Conservation (phyloP, 2,329 filamentous ascomycete genomes). For the Pseudogymnoascus sp. region DNA sequence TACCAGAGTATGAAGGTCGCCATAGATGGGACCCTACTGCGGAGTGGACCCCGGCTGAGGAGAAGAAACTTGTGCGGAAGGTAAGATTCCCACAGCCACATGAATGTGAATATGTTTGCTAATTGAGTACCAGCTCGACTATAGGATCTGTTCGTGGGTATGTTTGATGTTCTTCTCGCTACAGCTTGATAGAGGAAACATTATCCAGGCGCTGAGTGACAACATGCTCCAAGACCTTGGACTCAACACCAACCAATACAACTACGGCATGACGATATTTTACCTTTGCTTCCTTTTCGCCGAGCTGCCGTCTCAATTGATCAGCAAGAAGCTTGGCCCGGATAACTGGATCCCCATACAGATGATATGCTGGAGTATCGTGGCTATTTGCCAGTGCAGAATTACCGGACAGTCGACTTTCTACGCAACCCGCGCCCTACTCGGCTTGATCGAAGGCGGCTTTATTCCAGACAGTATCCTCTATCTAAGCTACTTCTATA, state of each 20-base stretch:
- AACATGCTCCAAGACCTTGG: slow-evolving; percentile 47
- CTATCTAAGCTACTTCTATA: slow-evolving; percentile 66
- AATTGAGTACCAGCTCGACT: neutral
- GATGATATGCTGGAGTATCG: slow-evolving; percentile 42
- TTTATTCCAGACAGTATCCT: slow-evolving; percentile 57
- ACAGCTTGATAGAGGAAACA: slow-evolving; percentile 52
- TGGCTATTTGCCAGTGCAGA: slow-evolving; percentile 38
- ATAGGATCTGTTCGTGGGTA: slow-evolving; percentile 36
- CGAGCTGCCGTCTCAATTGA: slow-evolving; percentile 52
- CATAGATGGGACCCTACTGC: slow-evolving; percentile 22
- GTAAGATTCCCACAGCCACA: slow-evolving; percentile 11
- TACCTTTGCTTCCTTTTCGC: slow-evolving; percentile 45
- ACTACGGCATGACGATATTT: slow-evolving; percentile 47
- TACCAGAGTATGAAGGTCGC: slow-evolving; percentile 20
- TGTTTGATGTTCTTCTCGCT: slow-evolving; percentile 53
- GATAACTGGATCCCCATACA: slow-evolving; percentile 45
- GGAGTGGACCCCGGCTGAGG: slow-evolving; percentile 24
- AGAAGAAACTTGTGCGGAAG: slow-evolving; percentile 22
- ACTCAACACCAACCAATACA: slow-evolving; percentile 38
- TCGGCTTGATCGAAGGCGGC: slow-evolving; percentile 28
- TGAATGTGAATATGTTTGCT: neutral
- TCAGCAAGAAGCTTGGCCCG: slow-evolving; percentile 47
- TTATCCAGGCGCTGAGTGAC: slow-evolving; percentile 49
- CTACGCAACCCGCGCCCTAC: slow-evolving; percentile 34
- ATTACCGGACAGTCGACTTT: slow-evolving; percentile 37